Evolutionary conservation across 257 asterid species (phyloP), one percentile per base, ranked within the genome.

Genomic region (Echium plantagineum): DNA sequence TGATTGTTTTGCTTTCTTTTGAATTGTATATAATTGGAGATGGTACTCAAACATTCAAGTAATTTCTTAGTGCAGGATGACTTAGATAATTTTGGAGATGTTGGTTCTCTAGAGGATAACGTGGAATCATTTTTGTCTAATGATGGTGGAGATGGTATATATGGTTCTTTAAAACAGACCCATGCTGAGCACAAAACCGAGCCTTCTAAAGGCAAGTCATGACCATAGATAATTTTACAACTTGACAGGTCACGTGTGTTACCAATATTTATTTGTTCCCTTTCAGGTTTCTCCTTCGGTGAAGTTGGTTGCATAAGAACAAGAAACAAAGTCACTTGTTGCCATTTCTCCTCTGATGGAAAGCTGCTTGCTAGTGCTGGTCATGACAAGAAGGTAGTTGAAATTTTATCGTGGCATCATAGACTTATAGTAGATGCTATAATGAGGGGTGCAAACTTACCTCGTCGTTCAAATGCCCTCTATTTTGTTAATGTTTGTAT

Each of bases 321-420:
- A 35, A 85, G 88, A 63, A 80, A 75, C 69, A 86, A 78, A 80
- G 94, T 86, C 72, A 77, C 85, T 15, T 78, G 94, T 67, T 84
- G 93, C 74, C 90, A 86, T 75, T 83, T 86, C 62, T 86, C 95
- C 55, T 81, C 89, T 12, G 95, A 86, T 71, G 95, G 95, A 65
- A 86, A 86, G 77, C 60, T 83, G 70, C 77, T 86, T 65, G 95
- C 97, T 61, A 91, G 95, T 81, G 98, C 93, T 55, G 98, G 98
- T 65, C 98, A 88, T 70, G 97, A 88, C 80, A 84, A 82, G 81
- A 91, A 84, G 96, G 98, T 91, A 75, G 52, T 15, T 28, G 54
- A 38, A 56, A 19, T 24, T 52, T 21, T 53, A 3, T 8, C 7
- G 7, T 53, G 18, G 62, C 12, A 4, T 59, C n/a, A n/a, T n/a